Evolutionary conservation across 305 asterid genomes (phyloP), one percentile per base, ranked within the genome.

Genomic region (Fraxinus dipetala): DNA sequence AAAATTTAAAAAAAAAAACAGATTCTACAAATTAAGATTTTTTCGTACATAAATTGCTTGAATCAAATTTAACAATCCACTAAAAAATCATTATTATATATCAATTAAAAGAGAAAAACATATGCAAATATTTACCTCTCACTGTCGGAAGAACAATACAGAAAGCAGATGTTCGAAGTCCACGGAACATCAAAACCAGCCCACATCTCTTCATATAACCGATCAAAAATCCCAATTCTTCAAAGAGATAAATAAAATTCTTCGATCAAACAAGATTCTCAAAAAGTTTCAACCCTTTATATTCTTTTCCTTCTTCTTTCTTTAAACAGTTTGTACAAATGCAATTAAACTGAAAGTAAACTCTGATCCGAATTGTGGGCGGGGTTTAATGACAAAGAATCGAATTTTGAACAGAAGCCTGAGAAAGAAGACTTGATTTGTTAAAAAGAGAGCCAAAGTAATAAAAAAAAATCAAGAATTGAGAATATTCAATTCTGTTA

Each of bases 171-270:
- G 77, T 73, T 22, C 75, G 84, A 79, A 79, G 83, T 81, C 78
- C 86, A 77, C 85, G 20, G 79, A 85, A 80, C 85, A 87, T 84
- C 77, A 85, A 87, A 79, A 73, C 78, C 87, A 85, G 86, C 88
- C 87, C 88, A 85, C 92, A 86, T 84, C 88, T 72, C 86, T 30
- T 30, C 75, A 13, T 30, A 13, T 28, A 30, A 81, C 89, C 85
- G 82, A 80, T 54, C 43, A 80, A 77, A 48, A 87, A 79, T 78
- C 31, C 82, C 82, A 40, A 74, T 76, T 72, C 32, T 35, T 2
- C 28, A 65, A 16, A 48, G 2, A 14, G 61, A 48, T 48, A 48
- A 3, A 14, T 48, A 48, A 14, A 48, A 72, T 76, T 69, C 30
- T 45, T 70, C 36, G 89, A 84, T 80, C 84, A 86, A 79, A 70